Conservation (phyloP, 225 moss, liverwort and hornwort genomes). For the Pseudoscleropodium purum region DNA sequence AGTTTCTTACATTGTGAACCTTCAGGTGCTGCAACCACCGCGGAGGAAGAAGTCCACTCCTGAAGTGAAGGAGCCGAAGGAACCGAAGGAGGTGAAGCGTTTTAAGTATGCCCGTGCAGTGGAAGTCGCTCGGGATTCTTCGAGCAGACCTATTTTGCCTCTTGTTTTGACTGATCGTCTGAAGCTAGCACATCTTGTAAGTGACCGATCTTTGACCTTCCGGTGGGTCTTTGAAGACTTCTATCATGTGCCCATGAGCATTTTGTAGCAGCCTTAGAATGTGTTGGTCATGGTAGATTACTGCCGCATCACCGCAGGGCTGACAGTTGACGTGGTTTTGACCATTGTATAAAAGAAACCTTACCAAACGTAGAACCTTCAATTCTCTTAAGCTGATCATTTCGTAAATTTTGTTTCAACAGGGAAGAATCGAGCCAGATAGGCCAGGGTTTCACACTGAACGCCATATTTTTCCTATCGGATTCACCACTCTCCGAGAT, state of each 20-base stretch:
- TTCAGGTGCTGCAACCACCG: constrained; percentile 45
- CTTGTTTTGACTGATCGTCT: constrained; percentile 60
- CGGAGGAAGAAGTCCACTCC: constrained; percentile 37
- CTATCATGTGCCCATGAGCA: background rate
- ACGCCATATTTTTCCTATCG: constrained; percentile 61
- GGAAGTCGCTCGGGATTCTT: constrained; percentile 52
- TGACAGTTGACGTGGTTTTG: background rate
- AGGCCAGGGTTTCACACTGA: constrained; percentile 64
- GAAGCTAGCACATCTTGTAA: constrained; percentile 50
- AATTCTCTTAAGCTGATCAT: background rate
- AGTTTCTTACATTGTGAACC: background rate
- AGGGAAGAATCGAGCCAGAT: constrained; percentile 68
- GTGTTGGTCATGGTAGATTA: background rate
- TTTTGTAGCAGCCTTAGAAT: background rate
- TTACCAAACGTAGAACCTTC: background rate
- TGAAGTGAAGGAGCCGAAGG: constrained; percentile 49
- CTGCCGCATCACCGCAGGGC: background rate
- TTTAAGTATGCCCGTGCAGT: constrained; percentile 55
- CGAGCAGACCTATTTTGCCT: constrained; percentile 64
- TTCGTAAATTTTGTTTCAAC: background rate
- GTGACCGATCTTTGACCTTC: constrained; percentile 3
- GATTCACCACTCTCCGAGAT: constrained; percentile 59
- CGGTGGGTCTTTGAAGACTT: background rate
- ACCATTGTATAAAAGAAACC: background rate
- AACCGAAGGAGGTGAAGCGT: constrained; percentile 56